Base-by-base conservation (phyloP, 371 early-diverging fungal genomes). In the Mortierella sp. region DNA sequence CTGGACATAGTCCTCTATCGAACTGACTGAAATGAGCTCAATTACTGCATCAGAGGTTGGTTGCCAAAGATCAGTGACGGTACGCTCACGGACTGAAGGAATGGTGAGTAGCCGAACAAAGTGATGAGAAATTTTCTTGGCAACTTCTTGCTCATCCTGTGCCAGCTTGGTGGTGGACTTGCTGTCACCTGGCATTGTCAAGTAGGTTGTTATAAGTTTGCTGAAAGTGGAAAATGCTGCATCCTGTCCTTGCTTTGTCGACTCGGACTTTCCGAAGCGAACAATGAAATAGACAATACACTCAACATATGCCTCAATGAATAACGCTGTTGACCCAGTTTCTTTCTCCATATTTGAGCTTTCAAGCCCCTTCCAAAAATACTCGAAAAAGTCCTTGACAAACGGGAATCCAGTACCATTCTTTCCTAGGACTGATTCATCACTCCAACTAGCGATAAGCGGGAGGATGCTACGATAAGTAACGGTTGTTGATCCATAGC, bases 381-480 rank as follows among this genome's bases (percentile, higher is more conserved):
- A 86, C 3, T 83, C 83, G 66, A 94, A 91, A 56, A 93, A 85
- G 59, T 91, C 89, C 45, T 74, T 80, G 61, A 84, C 87, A 66
- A 93, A 87, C 0, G 84, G 82, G 12, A 68, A 62, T 55, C 74
- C 73, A n/a, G 84, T 71, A 13, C 73, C 72, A 60, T 83, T 72
- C 66, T 63, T 82, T 65, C 86, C 42, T 68, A 79, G 15, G 32
- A 79, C 63, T 32, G 71, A 62, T 22, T 61, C 66, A 47, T 76
- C 74, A 4, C 58, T 60, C 75, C 70, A 82, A 34, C 61, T 75
- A 23, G 64, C 65, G 37, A 94, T 64, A 8, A 95, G 83, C 0
- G 92, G 88, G 51, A 96, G 69, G 61, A 95, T 67, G 72, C 93
- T 91, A 1, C 95, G 94, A 70, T 90, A 95, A 0, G 92, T 84